A percentile compares a stretch with the other conserved stretches of the same genome.
These are phyloP conservation scores for Nemania diffusa DNA, from an alignment of 2,329 filamentous ascomycete genomes.

Conservation along the genomic window DNA sequence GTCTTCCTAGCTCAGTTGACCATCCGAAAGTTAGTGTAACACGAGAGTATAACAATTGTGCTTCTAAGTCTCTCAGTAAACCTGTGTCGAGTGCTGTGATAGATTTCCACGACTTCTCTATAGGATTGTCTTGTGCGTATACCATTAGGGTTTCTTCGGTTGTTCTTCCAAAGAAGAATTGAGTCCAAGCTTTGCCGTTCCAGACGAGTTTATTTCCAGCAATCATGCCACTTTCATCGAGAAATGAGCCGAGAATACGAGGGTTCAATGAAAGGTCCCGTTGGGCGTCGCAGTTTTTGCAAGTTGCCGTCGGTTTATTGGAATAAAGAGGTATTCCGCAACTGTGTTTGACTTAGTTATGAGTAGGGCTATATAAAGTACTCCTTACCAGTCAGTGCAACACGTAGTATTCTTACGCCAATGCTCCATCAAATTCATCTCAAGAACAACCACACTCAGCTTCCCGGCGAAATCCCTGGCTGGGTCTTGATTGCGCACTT, in stretches of 20 bases:
- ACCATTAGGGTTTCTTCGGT: neutral
- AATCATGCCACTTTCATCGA: constrained; percentile 67
- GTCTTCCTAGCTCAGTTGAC: constrained; percentile 53
- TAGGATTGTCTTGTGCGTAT: constrained; percentile 49
- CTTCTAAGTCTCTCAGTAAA: constrained; percentile 60
- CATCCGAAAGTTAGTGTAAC: constrained; percentile 67
- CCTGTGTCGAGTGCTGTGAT: constrained; percentile 52
- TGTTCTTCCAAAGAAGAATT: constrained; percentile 48
- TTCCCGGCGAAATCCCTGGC: constrained; percentile 54
- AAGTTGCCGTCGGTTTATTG: constrained; percentile 55
- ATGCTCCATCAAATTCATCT: constrained; percentile 47
- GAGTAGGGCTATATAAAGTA: neutral
- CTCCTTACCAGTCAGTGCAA: constrained; percentile 55
- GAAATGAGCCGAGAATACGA: constrained; percentile 52
- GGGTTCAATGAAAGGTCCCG: constrained; percentile 53
- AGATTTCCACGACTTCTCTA: constrained; percentile 57
- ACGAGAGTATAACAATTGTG: constrained; percentile 61
- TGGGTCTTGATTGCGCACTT: constrained; percentile 49
- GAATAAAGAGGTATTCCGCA: constrained; percentile 65
- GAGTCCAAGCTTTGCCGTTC: constrained; percentile 62
- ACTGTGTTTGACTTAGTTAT: constrained; percentile 44
- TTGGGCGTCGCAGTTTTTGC: constrained; percentile 52
- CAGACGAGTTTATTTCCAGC: constrained; percentile 63
- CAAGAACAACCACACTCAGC: constrained; percentile 50
- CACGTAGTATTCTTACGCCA: constrained; percentile 52